Percentiles rank a stretch among this genome's conserved stretches.
phyloP scores from a whole-genome alignment of 2,329 filamentous ascomycete species.

The Penicillium griseofulvum region DNA sequence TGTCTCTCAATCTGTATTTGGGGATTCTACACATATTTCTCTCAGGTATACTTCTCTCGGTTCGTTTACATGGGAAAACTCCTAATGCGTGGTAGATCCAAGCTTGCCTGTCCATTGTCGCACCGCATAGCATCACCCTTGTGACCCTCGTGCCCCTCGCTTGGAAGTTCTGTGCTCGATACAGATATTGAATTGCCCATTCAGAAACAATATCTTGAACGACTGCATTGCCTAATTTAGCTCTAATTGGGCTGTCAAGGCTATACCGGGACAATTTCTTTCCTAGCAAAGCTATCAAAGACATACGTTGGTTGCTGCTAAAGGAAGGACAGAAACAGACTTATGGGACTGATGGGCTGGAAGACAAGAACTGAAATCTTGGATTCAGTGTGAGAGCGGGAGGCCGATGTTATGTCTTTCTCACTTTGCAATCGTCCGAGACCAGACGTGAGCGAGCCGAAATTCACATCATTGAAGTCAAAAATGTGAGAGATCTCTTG shows the following conservation, averaged over 20 bases:
- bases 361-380: not conserved
- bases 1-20: not conserved
- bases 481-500: not conserved
- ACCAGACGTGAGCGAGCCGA: slow-evolving; percentile 1
- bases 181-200: not conserved
- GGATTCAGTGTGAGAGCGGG: not conserved
- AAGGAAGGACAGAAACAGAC: not conserved
- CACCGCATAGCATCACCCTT: not conserved
- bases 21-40: not conserved
- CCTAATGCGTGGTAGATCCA: not conserved
- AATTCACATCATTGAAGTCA: not conserved
- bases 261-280: not conserved
- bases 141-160: not conserved
- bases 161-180: too few species aligned
- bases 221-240: not conserved
- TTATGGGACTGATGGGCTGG: not conserved
- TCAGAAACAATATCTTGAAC: not conserved
- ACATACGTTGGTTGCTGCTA: not conserved
- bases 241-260: not conserved
- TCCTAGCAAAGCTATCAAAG: not conserved
- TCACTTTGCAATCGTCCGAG: not conserved
- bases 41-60: not conserved
- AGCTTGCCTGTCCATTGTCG: not conserved
- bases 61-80: not conserved
- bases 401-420: slow-evolving; percentile 7